Base-by-base conservation (phyloP, 257 asterid species). In the Gynochthodes officinalis region DNA sequence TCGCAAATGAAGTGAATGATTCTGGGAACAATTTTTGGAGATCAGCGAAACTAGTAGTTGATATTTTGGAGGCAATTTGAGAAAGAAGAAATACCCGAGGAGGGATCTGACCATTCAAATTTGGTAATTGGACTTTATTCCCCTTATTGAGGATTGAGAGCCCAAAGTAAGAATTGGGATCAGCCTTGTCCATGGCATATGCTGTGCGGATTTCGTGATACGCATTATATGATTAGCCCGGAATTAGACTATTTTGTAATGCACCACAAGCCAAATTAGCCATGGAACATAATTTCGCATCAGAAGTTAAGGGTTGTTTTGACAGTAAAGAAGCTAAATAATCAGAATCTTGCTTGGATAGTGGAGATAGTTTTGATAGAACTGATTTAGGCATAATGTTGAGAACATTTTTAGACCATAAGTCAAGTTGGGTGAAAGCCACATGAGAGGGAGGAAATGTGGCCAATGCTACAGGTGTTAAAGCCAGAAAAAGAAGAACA, bases 41-140 rank as follows among this genome's bases (percentile, higher is more conserved):
- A 0, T 55, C 55, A 15, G 54, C 60, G 3, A 42, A 30, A 69
- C 62, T 76, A 0, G 80, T 23, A 4, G 80, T 23, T 4, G 77
- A 19, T 13, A 82, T 32, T 21, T 66, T 67, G 7, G 78, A 72
- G 0, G 79, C 83, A 9, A 84, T 70, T 32, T 43, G 77, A 28
- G 61, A 40, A 19, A 86, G 86, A 18, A 84, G 85, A 70, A 84
- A 84, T 6, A 83, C 37, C 4, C 85, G 76, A 25, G 58, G 65
- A 1, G 89, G 83, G 25, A 68, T 57, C 4, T 70, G 71, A 10
- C 70, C 79, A 8, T 74, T 28, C 33, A 82, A 61, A 32, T 64
- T 64, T 11, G 86, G 74, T 25, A 84, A 81, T 62, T 80, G 75
- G 10, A 83, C 7, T 37, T 32, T 46, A 63, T 79, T 78, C 18